Conservation (phyloP, 257 asterid species). For the Solanum corneliomulleri region DNA sequence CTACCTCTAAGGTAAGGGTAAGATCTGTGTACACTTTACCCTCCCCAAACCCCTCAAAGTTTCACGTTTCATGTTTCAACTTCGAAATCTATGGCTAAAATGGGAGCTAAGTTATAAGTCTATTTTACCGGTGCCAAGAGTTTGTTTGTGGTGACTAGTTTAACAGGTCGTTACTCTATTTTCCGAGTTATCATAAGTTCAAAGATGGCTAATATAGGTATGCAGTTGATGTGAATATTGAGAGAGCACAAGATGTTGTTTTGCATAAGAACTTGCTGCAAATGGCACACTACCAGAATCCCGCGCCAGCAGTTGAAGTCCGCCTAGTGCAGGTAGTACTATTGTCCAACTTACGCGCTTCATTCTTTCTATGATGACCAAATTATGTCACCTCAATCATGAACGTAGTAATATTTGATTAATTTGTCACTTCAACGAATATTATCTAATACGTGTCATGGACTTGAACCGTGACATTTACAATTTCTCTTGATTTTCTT, state of each 20-base stretch:
- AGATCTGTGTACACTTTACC: background rate
- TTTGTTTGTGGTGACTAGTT: background rate
- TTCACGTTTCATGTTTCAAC: background rate
- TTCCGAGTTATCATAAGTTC: background rate
- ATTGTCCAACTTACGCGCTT: background rate
- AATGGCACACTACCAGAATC: slow-evolving; percentile 61
- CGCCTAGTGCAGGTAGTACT: slow-evolving; percentile 71
- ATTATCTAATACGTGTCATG: background rate
- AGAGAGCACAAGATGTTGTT: slow-evolving; percentile 77
- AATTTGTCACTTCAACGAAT: background rate
- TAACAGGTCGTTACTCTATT: background rate
- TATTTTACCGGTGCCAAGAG: background rate
- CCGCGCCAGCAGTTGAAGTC: slow-evolving; percentile 74
- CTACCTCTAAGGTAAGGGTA: too few relatives aligned
- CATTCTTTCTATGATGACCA: background rate
- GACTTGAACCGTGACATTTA: background rate
- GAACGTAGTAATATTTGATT: background rate
- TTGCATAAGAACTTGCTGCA: slow-evolving; percentile 74
- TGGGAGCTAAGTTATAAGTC: background rate
- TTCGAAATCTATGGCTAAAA: background rate
- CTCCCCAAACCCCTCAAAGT: background rate
- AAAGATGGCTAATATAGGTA: slow-evolving; percentile 19
- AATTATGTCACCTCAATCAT: background rate
- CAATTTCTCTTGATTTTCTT: background rate
- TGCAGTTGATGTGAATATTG: slow-evolving; percentile 77